Evolutionary conservation across 2,329 filamentous ascomycete genomes (phyloP).

Genomic region (Xylariaceae sp.): DNA sequence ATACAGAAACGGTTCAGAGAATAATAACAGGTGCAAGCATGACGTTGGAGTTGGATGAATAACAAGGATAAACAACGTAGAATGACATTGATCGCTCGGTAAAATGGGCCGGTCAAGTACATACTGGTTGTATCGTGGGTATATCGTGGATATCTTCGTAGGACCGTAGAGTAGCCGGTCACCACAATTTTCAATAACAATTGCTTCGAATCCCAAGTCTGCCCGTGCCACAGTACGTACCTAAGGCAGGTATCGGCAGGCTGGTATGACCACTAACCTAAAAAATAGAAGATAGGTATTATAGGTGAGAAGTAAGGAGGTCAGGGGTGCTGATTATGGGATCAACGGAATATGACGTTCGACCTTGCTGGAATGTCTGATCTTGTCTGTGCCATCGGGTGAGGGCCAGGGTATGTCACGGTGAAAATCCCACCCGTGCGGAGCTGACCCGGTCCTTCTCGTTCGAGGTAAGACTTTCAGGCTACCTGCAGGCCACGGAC

Average conservation of each 20-base stretch:
- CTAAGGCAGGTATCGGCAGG: too few relatives aligned
- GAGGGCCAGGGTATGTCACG: slow-evolving; percentile 8
- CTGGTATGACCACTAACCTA: too few relatives aligned
- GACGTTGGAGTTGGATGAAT: not conserved
- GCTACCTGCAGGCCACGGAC: slow-evolving; percentile 10
- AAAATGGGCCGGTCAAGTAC: too few relatives aligned
- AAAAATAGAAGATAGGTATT: not conserved
- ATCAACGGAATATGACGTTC: slow-evolving; percentile 13
- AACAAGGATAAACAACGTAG: not conserved
- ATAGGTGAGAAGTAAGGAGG: not conserved
- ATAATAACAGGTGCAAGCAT: not conserved
- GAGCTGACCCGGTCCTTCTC: slow-evolving; percentile 15
- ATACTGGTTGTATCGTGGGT: too few relatives aligned
- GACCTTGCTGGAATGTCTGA: slow-evolving; percentile 4
- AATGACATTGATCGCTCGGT: too few relatives aligned
- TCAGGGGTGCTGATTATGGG: slow-evolving; percentile 2
- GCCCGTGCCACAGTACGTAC: slow-evolving; percentile 3
- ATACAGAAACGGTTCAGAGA: not conserved
- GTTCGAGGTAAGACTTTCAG: slow-evolving; percentile 8
- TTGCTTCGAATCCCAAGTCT: too few relatives aligned
- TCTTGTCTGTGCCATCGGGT: slow-evolving; percentile 10
- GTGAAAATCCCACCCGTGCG: slow-evolving; percentile 11
- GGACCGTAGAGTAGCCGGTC: too few relatives aligned
- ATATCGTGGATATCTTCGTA: too few relatives aligned
- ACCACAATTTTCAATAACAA: too few relatives aligned